phyloP scores from a whole-genome alignment of 2,329 filamentous ascomycete genomes.

The Geosmithia putterillii region DNA sequence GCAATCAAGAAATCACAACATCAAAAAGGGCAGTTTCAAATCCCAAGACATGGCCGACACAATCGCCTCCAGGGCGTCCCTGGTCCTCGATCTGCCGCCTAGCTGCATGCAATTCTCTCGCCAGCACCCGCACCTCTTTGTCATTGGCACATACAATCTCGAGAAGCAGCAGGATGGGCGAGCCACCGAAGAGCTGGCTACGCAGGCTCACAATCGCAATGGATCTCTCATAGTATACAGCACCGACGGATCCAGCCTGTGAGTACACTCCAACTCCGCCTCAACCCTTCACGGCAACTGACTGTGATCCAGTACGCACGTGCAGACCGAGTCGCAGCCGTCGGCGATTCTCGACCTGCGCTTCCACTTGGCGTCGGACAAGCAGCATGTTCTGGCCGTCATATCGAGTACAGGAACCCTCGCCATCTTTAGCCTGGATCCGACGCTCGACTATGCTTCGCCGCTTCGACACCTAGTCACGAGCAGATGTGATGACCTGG shows the following conservation, averaged over 20 bases:
- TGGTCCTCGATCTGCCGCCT: constrained; percentile 54
- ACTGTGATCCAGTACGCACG: constrained; percentile 27
- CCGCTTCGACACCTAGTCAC: constrained; percentile 27
- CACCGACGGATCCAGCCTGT: constrained; percentile 42
- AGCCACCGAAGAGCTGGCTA: constrained; percentile 9
- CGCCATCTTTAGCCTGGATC: constrained; percentile 46
- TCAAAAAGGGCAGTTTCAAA: no score
- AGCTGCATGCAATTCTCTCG: constrained; percentile 70
- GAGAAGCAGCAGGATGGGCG: constrained; percentile 28
- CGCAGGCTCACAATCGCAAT: constrained; percentile 47
- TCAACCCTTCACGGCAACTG: constrained; percentile 1
- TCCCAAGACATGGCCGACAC: neutral
- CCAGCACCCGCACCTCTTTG: constrained; percentile 47
- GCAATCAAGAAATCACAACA: no score
- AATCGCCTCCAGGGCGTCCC: constrained; percentile 31
- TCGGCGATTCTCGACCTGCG: constrained; percentile 78
- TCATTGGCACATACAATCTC: constrained; percentile 78
- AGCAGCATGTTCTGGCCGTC: constrained; percentile 50
- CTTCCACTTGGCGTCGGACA: constrained; percentile 45
- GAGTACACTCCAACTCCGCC: constrained; percentile 19
- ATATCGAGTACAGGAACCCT: constrained; percentile 68
- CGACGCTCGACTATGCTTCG: constrained; percentile 14
- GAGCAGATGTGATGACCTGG: constrained; percentile 34
- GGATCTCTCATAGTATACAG: constrained; percentile 62
- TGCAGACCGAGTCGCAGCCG: constrained; percentile 49